Evolutionary conservation across 2,329 filamentous ascomycete species (phyloP).

Genomic region (Xylariaceae sp.): DNA sequence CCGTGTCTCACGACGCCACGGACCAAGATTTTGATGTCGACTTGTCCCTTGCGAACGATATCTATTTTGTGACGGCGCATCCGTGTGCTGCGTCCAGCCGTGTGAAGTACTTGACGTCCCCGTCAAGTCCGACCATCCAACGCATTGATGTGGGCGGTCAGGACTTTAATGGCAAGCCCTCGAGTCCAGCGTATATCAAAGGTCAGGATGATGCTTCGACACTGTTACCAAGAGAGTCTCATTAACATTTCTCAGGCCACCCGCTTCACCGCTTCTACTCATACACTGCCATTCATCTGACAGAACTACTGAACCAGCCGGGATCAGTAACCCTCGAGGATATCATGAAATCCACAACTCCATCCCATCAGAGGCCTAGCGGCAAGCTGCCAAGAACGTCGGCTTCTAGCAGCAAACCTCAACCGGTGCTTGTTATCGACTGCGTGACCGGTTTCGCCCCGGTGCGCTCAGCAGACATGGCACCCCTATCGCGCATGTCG

Average conservation of each 20-base stretch:
- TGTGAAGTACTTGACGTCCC: slow-evolving; percentile 54
- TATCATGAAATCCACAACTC: slow-evolving; percentile 8
- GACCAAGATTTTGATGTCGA: slow-evolving; percentile 38
- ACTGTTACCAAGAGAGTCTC: neutral
- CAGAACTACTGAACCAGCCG: slow-evolving; percentile 47
- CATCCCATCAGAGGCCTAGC: slow-evolving; percentile 13
- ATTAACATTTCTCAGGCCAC: slow-evolving; percentile 42
- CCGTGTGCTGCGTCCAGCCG: slow-evolving; percentile 56
- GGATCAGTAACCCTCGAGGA: slow-evolving; percentile 29
- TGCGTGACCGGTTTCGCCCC: slow-evolving; percentile 53
- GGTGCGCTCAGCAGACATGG: slow-evolving; percentile 42
- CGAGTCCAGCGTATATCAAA: slow-evolving; percentile 44
- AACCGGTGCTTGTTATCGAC: slow-evolving; percentile 55
- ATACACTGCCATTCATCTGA: slow-evolving; percentile 55
- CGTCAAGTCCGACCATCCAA: slow-evolving; percentile 54
- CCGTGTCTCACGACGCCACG: slow-evolving; percentile 37
- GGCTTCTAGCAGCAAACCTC: slow-evolving; percentile 25
- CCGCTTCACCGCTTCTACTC: slow-evolving; percentile 59
- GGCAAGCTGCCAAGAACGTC: slow-evolving; percentile 19
- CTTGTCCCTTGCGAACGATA: slow-evolving; percentile 49
- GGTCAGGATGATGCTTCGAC: slow-evolving; percentile 34
- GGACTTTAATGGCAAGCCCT: slow-evolving; percentile 39
- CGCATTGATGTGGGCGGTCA: slow-evolving; percentile 49
- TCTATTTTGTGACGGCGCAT: slow-evolving; percentile 61
- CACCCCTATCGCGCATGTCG: slow-evolving; percentile 43